Evolutionary conservation across 768 basidiomycete species (phyloP).

Genomic region (Leccinum arenicola): DNA sequence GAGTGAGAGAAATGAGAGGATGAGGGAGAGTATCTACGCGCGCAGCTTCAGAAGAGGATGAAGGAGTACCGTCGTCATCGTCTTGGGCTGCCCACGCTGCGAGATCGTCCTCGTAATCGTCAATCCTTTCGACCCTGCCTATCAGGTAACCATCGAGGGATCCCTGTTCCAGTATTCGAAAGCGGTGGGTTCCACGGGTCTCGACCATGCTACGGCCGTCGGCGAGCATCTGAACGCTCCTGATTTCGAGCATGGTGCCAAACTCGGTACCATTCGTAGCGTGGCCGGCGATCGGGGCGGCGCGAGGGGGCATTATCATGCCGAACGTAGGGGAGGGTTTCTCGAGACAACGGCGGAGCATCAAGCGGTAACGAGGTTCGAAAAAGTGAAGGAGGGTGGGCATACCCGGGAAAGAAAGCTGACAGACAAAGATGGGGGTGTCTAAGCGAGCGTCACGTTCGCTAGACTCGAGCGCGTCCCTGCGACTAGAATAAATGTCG

Average conservation of each 20-base stretch:
- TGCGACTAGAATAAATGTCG: slow-evolving; percentile 59
- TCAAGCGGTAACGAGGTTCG: slow-evolving; percentile 92
- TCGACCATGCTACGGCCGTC: slow-evolving; percentile 90
- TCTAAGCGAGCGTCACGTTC: slow-evolving; percentile 77
- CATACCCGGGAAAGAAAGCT: slow-evolving; percentile 87
- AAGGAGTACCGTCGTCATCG: slow-evolving; percentile 1
- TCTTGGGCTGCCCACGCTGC: slow-evolving; percentile 25
- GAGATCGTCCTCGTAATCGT: slow-evolving; percentile 36
- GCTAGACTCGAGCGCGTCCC: slow-evolving; percentile 63
- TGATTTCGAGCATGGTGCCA: slow-evolving; percentile 93
- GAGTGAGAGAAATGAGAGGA: slow-evolving; percentile 17
- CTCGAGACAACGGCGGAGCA: slow-evolving; percentile 94
- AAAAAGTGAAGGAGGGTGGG: slow-evolving; percentile 90
- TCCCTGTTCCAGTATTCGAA: slow-evolving; percentile 83
- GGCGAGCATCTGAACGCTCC: slow-evolving; percentile 77
- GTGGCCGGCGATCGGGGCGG: slow-evolving; percentile 26
- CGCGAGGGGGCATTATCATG: slow-evolving; percentile 77
- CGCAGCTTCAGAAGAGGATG: slow-evolving; percentile 12
- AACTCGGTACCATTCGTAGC: slow-evolving; percentile 45
- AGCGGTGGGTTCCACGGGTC: slow-evolving; percentile 68
- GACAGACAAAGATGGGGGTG: slow-evolving; percentile 90
- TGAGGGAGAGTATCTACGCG: slow-evolving; percentile 6
- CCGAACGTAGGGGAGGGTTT: slow-evolving; percentile 78
- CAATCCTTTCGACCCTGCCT: slow-evolving; percentile 66
- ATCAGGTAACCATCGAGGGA: slow-evolving; percentile 89